Base-by-base conservation (phyloP, 139 green algal genomes). In the Micractinium conductrix region DNA sequence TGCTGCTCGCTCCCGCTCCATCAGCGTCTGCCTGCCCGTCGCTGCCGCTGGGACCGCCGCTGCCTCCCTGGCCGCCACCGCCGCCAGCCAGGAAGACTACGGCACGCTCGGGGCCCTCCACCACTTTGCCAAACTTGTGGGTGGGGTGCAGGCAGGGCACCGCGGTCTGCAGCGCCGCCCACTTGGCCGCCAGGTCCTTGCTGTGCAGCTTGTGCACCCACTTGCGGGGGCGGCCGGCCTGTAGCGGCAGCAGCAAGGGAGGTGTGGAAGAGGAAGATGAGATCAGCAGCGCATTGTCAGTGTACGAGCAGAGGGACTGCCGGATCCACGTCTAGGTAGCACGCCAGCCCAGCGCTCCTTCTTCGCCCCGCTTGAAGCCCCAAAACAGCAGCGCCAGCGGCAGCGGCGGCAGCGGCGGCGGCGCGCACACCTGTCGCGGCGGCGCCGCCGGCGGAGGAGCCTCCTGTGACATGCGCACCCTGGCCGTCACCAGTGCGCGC, bases 91-190 rank as follows among this genome's bases (percentile, higher is more conserved):
- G 43, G 38, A 80, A 89, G 17, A 89, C 74, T n/a, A 89, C 84
- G 2, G 86, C 86, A 1, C 86, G 68, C 40, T 90, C 86, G 12
- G 86, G 86, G 4, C 86, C 86, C 4, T 48, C 43, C 4, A 71
- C 33, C 14, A 89, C 69, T 63, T 70, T 87, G 22, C 10, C 12
- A 22, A 90, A 86, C 9, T 42, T 42, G 81, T 90, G 86, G 24
- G 63, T 80, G 67, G 87, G 78, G 79, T 90, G 78, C 48, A 90
- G 70, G 67, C 87, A 90, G 35, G 87, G 87, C 26, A 90, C 87
- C 9, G 84, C 85, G 33, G 78, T 58, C 70, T 79, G 68, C 44
- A 90, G 60, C 43, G 78, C 83, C 43, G 38, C 45, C 84, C 85
- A 90, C 43, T 73, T 84, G 16, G 79, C 70, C 1, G 33, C 8